Conservation (phyloP, 345 rosid species). For the Erucastrum elatum region DNA sequence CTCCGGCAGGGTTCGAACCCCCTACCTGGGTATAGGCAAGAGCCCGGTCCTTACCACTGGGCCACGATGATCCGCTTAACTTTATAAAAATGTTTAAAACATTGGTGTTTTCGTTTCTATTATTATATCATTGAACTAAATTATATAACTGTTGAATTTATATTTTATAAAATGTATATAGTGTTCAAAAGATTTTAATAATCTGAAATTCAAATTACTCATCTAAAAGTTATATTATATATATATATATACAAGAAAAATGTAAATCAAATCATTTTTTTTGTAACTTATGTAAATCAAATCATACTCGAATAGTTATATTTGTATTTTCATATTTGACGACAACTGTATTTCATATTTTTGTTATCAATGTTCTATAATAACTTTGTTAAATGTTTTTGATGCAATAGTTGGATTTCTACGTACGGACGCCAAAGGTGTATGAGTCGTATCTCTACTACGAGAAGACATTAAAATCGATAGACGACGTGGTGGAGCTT, state of each 20-base stretch:
- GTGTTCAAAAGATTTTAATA: background rate
- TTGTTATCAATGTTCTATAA: background rate
- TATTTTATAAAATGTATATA: background rate
- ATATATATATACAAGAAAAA: no score
- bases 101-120: background rate
- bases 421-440: constrained; percentile 77
- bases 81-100: background rate
- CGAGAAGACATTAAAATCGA: constrained; percentile 79
- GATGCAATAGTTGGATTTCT: constrained; percentile 58
- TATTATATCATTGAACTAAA: background rate
- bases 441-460: constrained; percentile 88
- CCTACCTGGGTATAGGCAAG: no score
- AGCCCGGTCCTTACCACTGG: no score
- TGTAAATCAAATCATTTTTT: background rate
- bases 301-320: background rate
- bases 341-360: background rate
- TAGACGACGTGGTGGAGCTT: constrained; percentile 65
- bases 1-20: no score
- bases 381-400: background rate
- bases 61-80: no score
- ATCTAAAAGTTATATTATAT: background rate
- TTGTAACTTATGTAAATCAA: background rate
- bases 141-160: background rate
- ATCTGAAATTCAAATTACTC: background rate
- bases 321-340: background rate